A percentile compares a stretch with the other conserved stretches of the same genome.
Conservation (phyloP, 768 basidiomycete species). For the Boletus huronensis region DNA sequence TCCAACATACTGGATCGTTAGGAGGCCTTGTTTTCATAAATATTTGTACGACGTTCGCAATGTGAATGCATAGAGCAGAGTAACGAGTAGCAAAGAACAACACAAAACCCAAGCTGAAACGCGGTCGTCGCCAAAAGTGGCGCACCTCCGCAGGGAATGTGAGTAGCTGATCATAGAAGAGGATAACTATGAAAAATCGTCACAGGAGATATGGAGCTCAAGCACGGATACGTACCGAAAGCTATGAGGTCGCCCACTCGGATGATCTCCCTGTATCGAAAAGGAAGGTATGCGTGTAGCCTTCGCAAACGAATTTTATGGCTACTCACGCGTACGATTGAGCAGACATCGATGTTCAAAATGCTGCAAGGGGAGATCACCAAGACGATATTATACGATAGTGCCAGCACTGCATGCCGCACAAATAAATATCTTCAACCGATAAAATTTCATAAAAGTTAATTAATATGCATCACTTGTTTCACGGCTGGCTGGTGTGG, state of each 20-base stretch:
- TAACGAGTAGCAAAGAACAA: conserved; percentile 46
- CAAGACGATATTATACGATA: too few relatives aligned
- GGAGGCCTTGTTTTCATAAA: conserved; percentile 24
- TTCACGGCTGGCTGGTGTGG: too few relatives aligned
- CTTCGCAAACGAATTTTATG: neutral
- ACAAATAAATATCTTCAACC: too few relatives aligned
- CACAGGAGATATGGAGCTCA: neutral
- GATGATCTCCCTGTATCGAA: neutral
- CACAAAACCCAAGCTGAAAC: conserved; percentile 31
- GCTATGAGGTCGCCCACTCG: neutral
- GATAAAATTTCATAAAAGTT: too few relatives aligned
- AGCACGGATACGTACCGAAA: conserved; percentile 2
- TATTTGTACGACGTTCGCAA: conserved; percentile 35
- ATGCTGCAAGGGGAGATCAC: neutral
- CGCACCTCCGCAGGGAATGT: conserved; percentile 43
- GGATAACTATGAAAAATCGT: conserved; percentile 18
- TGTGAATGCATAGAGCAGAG: conserved; percentile 34
- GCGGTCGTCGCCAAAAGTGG: conserved; percentile 39
- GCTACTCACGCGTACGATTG: conserved; percentile 6
- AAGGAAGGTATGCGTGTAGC: neutral
- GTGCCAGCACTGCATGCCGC: too few relatives aligned
- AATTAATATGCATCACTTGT: too few relatives aligned
- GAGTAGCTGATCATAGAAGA: conserved; percentile 45
- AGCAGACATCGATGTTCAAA: neutral
- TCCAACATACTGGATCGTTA: conserved; percentile 1